Conservation (phyloP, 2,329 filamentous ascomycete genomes). For the Mycogone perniciosa region DNA sequence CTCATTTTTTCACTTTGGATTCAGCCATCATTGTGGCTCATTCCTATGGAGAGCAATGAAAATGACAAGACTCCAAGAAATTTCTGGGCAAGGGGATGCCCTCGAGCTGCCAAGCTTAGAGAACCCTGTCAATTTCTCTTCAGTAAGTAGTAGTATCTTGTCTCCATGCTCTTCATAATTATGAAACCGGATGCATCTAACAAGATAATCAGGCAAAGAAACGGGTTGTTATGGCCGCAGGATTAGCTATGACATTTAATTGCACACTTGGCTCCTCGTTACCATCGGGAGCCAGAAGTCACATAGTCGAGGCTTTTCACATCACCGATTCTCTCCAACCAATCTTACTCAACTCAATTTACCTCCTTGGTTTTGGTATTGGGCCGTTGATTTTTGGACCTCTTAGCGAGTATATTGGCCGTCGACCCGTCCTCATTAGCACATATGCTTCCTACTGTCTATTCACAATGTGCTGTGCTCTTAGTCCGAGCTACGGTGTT, state of each 20-base stretch:
- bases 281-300: slow-evolving; percentile 7
- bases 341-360: slow-evolving; percentile 10
- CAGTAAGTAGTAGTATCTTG: too few species aligned
- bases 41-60: too few species aligned
- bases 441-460: slow-evolving; percentile 40
- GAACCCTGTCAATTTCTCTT: too few species aligned
- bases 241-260: slow-evolving; percentile 5
- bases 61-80: too few species aligned
- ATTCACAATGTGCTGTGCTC: slow-evolving; percentile 34
- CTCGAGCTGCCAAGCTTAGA: too few species aligned
- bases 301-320: slow-evolving; percentile 9
- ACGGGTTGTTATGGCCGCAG: too few species aligned
- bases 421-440: slow-evolving; percentile 36
- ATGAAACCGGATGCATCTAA: too few species aligned
- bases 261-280: slow-evolving; percentile 12
- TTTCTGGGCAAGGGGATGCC: too few species aligned
- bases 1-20: too few species aligned
- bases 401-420: slow-evolving; percentile 35
- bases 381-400: slow-evolving; percentile 36
- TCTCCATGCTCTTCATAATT: too few species aligned
- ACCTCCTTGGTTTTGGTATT: slow-evolving; percentile 19
- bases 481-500: slow-evolving; percentile 34
- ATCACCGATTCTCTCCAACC: slow-evolving; percentile 8
- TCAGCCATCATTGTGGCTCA: too few species aligned
- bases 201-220: too few species aligned